A percentile compares a stretch with the other conserved stretches of the same genome.
These are phyloP conservation scores for Penicillium aurantiogriseum DNA, from an alignment of 2,329 filamentous ascomycete species.

Conservation along the genomic window DNA sequence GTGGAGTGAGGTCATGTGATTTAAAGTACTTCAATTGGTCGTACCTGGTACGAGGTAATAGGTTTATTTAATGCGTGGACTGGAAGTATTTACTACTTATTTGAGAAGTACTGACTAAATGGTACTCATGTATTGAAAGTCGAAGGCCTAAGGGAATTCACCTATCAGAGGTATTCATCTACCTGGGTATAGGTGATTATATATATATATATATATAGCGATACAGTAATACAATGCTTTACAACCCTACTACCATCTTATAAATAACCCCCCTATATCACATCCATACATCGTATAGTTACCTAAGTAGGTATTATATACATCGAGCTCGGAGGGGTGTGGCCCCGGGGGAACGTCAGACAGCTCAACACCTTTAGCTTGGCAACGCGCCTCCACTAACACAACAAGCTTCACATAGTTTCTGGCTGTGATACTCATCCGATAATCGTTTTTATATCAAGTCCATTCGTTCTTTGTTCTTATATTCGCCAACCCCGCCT, in stretches of 20 bases:
- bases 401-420: not conserved
- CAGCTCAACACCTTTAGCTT: conserved; percentile 21
- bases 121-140: conserved; percentile 1
- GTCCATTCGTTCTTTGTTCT: not conserved
- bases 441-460: not conserved
- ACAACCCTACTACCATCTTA: not conserved
- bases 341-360: conserved; percentile 23
- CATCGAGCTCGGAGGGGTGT: conserved; percentile 10
- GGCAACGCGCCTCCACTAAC: conserved; percentile 11
- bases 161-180: conserved; percentile 3
- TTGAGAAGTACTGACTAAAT: fast-evolving
- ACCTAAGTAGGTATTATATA: not conserved
- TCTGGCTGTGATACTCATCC: not conserved
- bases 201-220: not conserved
- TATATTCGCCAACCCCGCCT: not conserved
- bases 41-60: not conserved
- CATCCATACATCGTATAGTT: not conserved
- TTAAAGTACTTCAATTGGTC: fast-evolving
- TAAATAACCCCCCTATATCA: not conserved
- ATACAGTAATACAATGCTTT: not conserved
- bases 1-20: conserved; percentile 2
- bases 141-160: not conserved
- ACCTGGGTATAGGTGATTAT: too few species aligned
- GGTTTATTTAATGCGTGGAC: too few species aligned
- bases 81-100: not conserved